A percentile compares a stretch with the other conserved stretches of the same genome.
Conservation (phyloP, 345 rosid genomes). For the Eucalyptus albens region DNA sequence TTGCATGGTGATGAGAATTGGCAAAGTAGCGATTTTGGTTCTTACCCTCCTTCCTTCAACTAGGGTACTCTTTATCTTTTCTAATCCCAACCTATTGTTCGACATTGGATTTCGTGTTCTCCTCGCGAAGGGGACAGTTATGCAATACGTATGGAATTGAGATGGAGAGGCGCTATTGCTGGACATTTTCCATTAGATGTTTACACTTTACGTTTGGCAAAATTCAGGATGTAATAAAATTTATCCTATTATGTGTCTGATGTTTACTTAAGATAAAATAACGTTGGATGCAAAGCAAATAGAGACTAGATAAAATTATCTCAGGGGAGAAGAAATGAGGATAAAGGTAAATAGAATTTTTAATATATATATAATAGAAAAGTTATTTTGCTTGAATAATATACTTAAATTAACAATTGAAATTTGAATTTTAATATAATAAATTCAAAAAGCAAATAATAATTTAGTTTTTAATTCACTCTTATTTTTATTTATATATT, state of each 20-base stretch:
- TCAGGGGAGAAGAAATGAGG: fast-evolving
- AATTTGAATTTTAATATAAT: no score
- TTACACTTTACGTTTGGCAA: neutral
- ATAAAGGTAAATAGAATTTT: no score
- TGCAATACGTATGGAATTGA: neutral
- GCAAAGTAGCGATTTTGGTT: neutral
- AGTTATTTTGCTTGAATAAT: no score
- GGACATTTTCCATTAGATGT: neutral
- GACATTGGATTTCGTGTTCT: neutral
- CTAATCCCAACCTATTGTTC: fast-evolving
- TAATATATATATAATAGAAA: no score
- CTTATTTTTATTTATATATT: no score
- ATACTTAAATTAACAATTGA: no score
- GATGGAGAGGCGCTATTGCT: neutral
- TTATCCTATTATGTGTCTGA: fast-evolving
- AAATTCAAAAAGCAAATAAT: no score
- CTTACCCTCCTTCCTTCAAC: neutral
- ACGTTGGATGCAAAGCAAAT: fast-evolving
- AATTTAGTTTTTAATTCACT: no score
- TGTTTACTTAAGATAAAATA: no score
- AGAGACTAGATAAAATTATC: fast-evolving
- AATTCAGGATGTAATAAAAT: no score
- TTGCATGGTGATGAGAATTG: neutral
- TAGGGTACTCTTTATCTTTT: neutral
- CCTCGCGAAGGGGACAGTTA: neutral